phyloP scores from a whole-genome alignment of 305 asterid genomes.

The Fraxinus xanthoxyloides region DNA sequence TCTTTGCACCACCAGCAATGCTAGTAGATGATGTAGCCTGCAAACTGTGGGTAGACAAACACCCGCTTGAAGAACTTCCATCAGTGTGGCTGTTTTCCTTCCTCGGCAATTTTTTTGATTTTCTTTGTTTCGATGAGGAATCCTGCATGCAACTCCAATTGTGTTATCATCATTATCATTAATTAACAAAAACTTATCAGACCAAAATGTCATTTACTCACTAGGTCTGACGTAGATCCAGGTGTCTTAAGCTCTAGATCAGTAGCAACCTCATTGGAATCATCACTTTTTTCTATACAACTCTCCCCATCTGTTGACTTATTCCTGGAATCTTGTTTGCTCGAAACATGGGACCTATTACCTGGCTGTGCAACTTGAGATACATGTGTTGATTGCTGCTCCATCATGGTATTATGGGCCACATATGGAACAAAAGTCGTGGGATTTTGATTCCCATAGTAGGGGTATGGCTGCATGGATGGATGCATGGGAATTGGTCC shows the following conservation, averaged over 20 bases:
- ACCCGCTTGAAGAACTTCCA: slow-evolving; percentile 80
- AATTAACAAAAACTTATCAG: neutral
- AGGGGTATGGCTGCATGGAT: neutral
- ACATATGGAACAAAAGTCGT: slow-evolving; percentile 72
- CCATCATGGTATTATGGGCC: slow-evolving; percentile 61
- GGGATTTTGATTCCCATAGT: slow-evolving; percentile 72
- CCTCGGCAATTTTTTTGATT: slow-evolving; percentile 47
- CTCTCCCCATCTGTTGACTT: slow-evolving; percentile 62
- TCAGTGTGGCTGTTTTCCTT: slow-evolving; percentile 57
- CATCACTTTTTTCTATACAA: slow-evolving; percentile 55
- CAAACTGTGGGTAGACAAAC: slow-evolving; percentile 77
- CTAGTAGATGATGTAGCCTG: slow-evolving; percentile 78
- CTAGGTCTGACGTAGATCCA: slow-evolving; percentile 87
- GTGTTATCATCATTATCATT: slow-evolving; percentile 20
- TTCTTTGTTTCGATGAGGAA: slow-evolving; percentile 55
- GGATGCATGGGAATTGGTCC: slow-evolving; percentile 49
- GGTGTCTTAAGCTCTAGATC: slow-evolving; percentile 98
- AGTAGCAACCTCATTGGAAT: slow-evolving; percentile 76
- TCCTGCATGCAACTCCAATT: slow-evolving; percentile 46
- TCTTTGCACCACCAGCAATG: slow-evolving; percentile 54
- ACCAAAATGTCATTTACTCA: slow-evolving; percentile 22
- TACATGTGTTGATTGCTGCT: slow-evolving; percentile 62
- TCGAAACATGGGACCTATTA: slow-evolving; percentile 50
- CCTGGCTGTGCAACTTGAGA: slow-evolving; percentile 61
- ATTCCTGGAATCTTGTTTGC: slow-evolving; percentile 61